Evolutionary conservation across 176 grass and related monocot genomes (phyloP).

Genomic region (Raddia guianensis): DNA sequence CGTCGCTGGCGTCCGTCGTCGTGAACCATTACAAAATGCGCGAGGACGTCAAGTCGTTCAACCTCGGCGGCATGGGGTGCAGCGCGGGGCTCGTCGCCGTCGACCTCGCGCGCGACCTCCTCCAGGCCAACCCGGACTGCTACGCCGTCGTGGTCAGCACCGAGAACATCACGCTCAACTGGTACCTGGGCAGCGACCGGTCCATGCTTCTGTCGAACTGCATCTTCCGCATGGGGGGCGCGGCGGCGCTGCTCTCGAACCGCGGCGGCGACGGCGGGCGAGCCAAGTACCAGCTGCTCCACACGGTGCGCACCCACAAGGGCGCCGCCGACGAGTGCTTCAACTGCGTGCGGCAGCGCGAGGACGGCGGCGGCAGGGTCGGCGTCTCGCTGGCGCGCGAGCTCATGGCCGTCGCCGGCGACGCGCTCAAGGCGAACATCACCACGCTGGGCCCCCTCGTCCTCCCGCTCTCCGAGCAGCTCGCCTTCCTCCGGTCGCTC

Average conservation of each 20-base stretch:
- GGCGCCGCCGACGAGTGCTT: slow-evolving; percentile 68
- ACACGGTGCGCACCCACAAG: slow-evolving; percentile 76
- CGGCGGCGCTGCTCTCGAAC: slow-evolving; percentile 66
- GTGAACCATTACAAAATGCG: slow-evolving; percentile 74
- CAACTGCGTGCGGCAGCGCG: slow-evolving; percentile 79
- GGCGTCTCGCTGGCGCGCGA: slow-evolving; percentile 71
- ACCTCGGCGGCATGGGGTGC: slow-evolving; percentile 82
- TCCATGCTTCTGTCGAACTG: slow-evolving; percentile 89
- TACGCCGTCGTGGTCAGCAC: slow-evolving; percentile 72
- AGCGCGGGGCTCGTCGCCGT: slow-evolving; percentile 72
- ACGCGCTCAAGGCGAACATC: slow-evolving; percentile 85
- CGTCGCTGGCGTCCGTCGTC: slow-evolving; percentile 59
- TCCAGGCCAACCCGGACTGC: slow-evolving; percentile 47
- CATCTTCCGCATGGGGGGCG: slow-evolving; percentile 84
- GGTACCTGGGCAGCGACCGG: slow-evolving; percentile 82
- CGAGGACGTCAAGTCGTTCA: slow-evolving; percentile 61
- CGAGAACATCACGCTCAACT: slow-evolving; percentile 85
- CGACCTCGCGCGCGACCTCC: slow-evolving; percentile 70
- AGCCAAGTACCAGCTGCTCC: slow-evolving; percentile 66
- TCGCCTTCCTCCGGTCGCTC: slow-evolving; percentile 63
- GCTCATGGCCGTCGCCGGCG: slow-evolving; percentile 81
- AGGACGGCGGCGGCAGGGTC: slow-evolving; percentile 49
- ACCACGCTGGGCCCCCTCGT: slow-evolving; percentile 76
- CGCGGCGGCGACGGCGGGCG: slow-evolving; percentile 45
- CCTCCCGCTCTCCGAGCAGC: slow-evolving; percentile 66